These are phyloP conservation scores for Nitzschia palea DNA, from an alignment of 108 stramenopile genomes.

Conservation along the genomic window DNA sequence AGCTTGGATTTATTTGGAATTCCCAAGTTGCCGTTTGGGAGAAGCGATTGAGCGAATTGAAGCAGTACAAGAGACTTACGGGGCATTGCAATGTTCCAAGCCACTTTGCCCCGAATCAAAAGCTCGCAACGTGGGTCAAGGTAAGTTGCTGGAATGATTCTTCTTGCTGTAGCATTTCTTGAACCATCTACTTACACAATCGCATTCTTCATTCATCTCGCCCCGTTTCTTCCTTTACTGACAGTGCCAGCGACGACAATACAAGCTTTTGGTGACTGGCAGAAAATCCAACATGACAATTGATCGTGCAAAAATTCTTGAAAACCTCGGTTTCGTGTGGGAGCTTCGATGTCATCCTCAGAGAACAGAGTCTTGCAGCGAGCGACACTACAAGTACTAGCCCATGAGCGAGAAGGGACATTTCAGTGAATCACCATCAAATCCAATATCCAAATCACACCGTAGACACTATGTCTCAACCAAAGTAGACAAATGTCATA, in stretches of 20 bases:
- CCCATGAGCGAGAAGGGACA: too few species aligned
- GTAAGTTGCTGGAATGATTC: slow-evolving; percentile 6
- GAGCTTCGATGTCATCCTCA: not conserved
- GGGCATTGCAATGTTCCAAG: slow-evolving; percentile 31
- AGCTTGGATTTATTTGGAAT: slow-evolving; percentile 50
- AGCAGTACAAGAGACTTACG: slow-evolving; percentile 1
- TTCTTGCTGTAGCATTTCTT: not conserved
- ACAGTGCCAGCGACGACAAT: slow-evolving; percentile 20
- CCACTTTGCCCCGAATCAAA: not conserved
- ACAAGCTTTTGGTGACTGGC: slow-evolving; percentile 1
- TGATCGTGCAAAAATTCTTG: slow-evolving; percentile 26
- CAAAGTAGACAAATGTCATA: too few species aligned
- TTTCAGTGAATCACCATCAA: too few species aligned
- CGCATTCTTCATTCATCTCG: not conserved
- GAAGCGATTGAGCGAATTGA: slow-evolving; percentile 24
- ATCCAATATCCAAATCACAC: too few species aligned
- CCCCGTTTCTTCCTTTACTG: not conserved
- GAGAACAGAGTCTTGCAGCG: too few species aligned
- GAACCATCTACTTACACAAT: not conserved
- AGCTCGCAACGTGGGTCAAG: slow-evolving; percentile 13
- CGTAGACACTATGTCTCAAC: too few species aligned
- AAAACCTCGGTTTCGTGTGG: slow-evolving; percentile 34
- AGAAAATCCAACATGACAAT: slow-evolving; percentile 15
- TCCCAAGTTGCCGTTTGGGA: slow-evolving; percentile 31
- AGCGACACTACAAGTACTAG: too few species aligned